These are phyloP conservation scores for Saccharata proteae DNA, from an alignment of 2,329 filamentous ascomycete genomes.

Conservation along the genomic window DNA sequence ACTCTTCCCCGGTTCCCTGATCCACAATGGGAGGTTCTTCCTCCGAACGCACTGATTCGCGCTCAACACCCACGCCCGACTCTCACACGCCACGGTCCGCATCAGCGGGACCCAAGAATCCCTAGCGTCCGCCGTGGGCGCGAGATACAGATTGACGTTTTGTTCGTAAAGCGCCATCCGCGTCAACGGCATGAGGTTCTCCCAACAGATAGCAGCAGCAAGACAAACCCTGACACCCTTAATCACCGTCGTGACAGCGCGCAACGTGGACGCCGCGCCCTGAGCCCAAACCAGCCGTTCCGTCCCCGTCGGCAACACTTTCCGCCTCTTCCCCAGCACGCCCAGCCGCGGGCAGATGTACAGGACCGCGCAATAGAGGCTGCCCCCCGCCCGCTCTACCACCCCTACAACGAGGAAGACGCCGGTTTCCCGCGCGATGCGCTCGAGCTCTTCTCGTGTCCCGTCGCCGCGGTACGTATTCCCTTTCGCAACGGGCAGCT, in stretches of 20 bases:
- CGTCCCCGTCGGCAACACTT: slow-evolving; percentile 81
- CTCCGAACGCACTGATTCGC: slow-evolving; percentile 68
- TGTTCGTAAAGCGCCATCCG: slow-evolving; percentile 76
- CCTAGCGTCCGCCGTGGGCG: slow-evolving; percentile 75
- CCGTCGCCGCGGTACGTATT: slow-evolving; percentile 52
- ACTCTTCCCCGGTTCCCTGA: slow-evolving; percentile 20
- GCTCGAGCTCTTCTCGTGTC: slow-evolving; percentile 68
- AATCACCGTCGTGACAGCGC: slow-evolving; percentile 67
- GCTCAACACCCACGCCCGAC: slow-evolving; percentile 72
- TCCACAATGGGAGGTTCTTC: slow-evolving; percentile 46
- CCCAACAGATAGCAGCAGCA: slow-evolving; percentile 87
- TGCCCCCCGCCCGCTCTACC: slow-evolving; percentile 70
- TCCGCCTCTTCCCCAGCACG: slow-evolving; percentile 71
- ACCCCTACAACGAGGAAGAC: slow-evolving; percentile 72
- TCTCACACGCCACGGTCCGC: slow-evolving; percentile 69
- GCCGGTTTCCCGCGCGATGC: slow-evolving; percentile 61
- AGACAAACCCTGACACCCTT: slow-evolving; percentile 69
- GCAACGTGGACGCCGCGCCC: slow-evolving; percentile 65
- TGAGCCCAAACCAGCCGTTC: slow-evolving; percentile 86
- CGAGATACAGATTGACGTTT: slow-evolving; percentile 84
- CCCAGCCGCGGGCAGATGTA: slow-evolving; percentile 69
- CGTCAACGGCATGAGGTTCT: slow-evolving; percentile 89
- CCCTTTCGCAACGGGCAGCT: slow-evolving; percentile 39
- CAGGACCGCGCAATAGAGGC: slow-evolving; percentile 69
- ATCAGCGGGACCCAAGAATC: slow-evolving; percentile 76